Conservation (phyloP, 2,329 filamentous ascomycete species). For the Colletotrichum graminicola region DNA sequence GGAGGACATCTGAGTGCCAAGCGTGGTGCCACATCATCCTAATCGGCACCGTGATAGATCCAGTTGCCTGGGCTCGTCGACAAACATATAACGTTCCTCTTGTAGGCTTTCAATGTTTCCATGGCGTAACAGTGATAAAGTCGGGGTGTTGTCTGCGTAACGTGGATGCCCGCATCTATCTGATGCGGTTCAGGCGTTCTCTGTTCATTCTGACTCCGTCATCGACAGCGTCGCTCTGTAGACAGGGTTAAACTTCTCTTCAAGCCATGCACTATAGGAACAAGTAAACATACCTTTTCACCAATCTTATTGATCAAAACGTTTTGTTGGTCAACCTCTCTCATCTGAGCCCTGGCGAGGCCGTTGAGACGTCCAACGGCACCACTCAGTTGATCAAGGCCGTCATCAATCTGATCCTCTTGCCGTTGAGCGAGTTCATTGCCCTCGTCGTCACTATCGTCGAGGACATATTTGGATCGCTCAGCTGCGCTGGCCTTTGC, state of each 20-base stretch:
- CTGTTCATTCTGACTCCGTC: conserved; percentile 85
- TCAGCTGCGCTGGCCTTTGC: conserved; percentile 18
- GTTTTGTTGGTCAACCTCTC: conserved; percentile 83
- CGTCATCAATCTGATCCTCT: conserved; percentile 68
- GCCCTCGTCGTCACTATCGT: conserved; percentile 76
- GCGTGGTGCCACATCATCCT: too few relatives aligned
- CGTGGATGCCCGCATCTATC: conserved; percentile 44
- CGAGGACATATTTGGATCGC: conserved; percentile 78
- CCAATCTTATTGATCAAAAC: conserved; percentile 80
- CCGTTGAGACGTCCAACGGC: conserved; percentile 80
- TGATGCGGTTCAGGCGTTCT: conserved; percentile 75
- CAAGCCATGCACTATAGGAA: not conserved
- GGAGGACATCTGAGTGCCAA: conserved; percentile 43
- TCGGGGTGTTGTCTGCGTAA: too few relatives aligned
- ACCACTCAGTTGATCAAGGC: conserved; percentile 74
- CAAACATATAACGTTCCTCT: too few relatives aligned
- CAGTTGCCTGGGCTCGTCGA: too few relatives aligned
- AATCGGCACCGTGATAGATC: too few relatives aligned
- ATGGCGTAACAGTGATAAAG: too few relatives aligned
- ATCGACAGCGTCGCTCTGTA: conserved; percentile 83
- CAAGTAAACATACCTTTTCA: conserved; percentile 71
- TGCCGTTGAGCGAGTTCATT: conserved; percentile 49
- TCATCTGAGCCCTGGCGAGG: conserved; percentile 79
- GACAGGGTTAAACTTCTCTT: conserved; percentile 47
- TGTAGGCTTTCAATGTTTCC: too few relatives aligned